Base-by-base conservation (phyloP, 2,329 filamentous ascomycete genomes). In the Fusarium torreyae region DNA sequence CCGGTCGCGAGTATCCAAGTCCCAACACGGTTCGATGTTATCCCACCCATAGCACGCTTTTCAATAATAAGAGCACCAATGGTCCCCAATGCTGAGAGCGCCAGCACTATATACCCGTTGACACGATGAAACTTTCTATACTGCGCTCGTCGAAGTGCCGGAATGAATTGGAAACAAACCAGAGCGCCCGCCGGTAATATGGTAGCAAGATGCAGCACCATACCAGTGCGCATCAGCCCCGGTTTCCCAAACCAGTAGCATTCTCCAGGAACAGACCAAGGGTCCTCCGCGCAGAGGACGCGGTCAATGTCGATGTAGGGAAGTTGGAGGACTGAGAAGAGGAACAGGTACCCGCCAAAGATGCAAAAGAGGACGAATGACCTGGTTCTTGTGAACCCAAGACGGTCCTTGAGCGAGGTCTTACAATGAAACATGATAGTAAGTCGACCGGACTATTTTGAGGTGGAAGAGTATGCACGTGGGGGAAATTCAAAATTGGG, bases 131-230 rank as follows among this genome's bases (percentile, higher is more conserved):
- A 57, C 11, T 10, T 46, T 8, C 28, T 22, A 26, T 57, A 26
- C 8, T 33, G 45, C 0, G 33, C 17, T 11, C 31, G 24, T 7
- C 63, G 46, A 3, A 62, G 57, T 3, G 31, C 33, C 2, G 64
- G 64, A 1, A 67, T 17, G 18, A 67, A 67, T 2, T 67, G 64
- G 3, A 62, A 57, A 20, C 57, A 62, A 15, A 63, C 63, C 13
- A 67, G 17, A 13, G 45, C 45, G 2, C 63, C 64, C 0, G 57
- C 64, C 1, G 64, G 64, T 14, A 67, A 45, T 13, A 67, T 36
- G 0, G 57, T 63, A 5, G 20, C 42, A 1, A 67, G 42, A 3
- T 67, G 64, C 15, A 67, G 14, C 1, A 56, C 2, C 10, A 67
- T 63, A 1, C 33, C 63, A 24, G 17, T n/a, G 4, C 63, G 50